Evolutionary conservation across 1,284 basidiomycete genomes (phyloP), one percentile per base, ranked within the genome.

Genomic region (Sanghuangporus sanghuang): DNA sequence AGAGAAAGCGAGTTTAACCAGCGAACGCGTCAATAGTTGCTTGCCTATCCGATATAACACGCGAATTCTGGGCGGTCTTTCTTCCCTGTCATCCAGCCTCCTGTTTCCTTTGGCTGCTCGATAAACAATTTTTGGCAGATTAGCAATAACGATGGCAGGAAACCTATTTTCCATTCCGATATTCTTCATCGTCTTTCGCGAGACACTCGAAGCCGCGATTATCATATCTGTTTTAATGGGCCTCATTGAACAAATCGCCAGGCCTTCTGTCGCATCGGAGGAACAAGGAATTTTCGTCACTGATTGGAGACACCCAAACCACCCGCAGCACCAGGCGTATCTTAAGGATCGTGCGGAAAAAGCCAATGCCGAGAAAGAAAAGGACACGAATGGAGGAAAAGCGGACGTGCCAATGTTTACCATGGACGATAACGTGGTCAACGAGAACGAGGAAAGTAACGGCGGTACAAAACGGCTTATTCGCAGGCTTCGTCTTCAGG

Each of bases 171-270:
- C 88, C 64, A 80, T 91, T 59, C 84, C 90, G 70, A 90, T 92
- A 67, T 94, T 92, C 78, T 92, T 95, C 81, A 93, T 95, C 74
- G 85, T 93, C 71, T 92, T 95, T 70, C 85, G 94, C 67, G 93
- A 96, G 81, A 89, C 91, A 1, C 82, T 96, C 67, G 93, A 96
- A 78, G 91, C 92, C 7, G 87, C 86, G 58, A 90, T 96, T 77
- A 93, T 96, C 80, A 78, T 95, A 76, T 92, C 92, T 9, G 91
- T 95, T 66, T 84, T 96, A 59, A 85, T 95, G 48, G 86, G 90
- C 67, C 86, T 96, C 68, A 87, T 92, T 55, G 85, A 94, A 69
- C 92, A 94, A 70, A 86, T 95, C 68, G 80, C 87, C 2, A 71
- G 81, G 67, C 77, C 80, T 70, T 69, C 44, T 11, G 12, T 46